Percentiles rank a stretch among this genome's conserved stretches.
phyloP scores from a whole-genome alignment of 805 yeast genomes.

The Nadsonia fulvescens region DNA sequence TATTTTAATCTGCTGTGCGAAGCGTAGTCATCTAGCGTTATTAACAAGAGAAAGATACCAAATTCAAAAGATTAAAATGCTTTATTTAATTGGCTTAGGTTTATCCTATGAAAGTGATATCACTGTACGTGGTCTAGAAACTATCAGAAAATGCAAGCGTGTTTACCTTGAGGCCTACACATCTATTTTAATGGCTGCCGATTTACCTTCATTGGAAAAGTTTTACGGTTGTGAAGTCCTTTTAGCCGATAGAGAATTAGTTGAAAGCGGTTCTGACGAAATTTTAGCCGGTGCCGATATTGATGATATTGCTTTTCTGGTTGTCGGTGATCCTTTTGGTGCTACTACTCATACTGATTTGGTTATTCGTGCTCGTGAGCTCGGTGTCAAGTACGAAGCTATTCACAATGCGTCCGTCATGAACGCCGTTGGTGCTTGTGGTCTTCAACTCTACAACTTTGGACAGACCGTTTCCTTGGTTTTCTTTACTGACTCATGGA shows the following conservation, averaged over 20 bases:
- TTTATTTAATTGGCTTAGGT: slow-evolving; percentile 83
- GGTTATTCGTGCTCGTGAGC: slow-evolving; percentile 77
- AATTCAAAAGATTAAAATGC: slow-evolving; percentile 30
- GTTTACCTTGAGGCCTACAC: slow-evolving; percentile 95
- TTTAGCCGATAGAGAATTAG: slow-evolving; percentile 87
- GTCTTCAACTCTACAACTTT: slow-evolving; percentile 81
- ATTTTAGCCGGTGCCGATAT: slow-evolving; percentile 60
- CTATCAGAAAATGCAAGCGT: slow-evolving; percentile 64
- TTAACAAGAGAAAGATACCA: too few species aligned
- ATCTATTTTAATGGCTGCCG: slow-evolving; percentile 86
- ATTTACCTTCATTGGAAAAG: slow-evolving; percentile 50
- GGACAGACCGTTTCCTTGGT: slow-evolving; percentile 97
- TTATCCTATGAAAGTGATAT: slow-evolving; percentile 77
- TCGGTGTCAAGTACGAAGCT: slow-evolving; percentile 57
- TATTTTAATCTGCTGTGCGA: too few species aligned
- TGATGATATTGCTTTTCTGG: slow-evolving; percentile 83
- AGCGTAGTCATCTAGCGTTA: too few species aligned
- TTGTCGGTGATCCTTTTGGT: slow-evolving; percentile 95
- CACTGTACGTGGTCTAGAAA: slow-evolving; percentile 84
- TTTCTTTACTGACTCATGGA: slow-evolving; percentile 88
- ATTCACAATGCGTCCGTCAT: slow-evolving; percentile 93
- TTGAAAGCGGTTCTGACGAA: slow-evolving; percentile 72
- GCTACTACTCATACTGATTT: slow-evolving; percentile 97
- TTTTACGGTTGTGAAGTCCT: slow-evolving; percentile 75
- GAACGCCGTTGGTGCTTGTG: slow-evolving; percentile 98